phyloP scores from a whole-genome alignment of 768 basidiomycete species.

The Termitomyces eurrhizus region DNA sequence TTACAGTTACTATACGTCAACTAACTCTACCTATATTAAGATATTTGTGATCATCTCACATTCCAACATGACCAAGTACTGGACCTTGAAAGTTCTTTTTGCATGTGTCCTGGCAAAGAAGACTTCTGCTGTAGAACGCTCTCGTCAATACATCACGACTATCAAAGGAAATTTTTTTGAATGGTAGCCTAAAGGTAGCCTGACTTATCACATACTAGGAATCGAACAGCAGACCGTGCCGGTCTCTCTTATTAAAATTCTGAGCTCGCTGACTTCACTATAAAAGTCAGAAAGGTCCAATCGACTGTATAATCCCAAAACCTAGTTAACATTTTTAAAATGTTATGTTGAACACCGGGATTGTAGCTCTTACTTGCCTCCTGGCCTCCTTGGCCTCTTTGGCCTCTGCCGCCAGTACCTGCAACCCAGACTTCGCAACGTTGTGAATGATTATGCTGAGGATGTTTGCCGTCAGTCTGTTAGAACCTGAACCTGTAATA shows the following conservation, averaged over 20 bases:
- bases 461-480: too few relatives aligned
- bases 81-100: too few relatives aligned
- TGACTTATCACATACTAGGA: background rate
- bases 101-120: too few relatives aligned
- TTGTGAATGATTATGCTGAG: too few relatives aligned
- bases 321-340: too few relatives aligned
- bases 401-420: slow-evolving; percentile 14
- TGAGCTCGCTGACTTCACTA: background rate
- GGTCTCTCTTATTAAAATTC: background rate
- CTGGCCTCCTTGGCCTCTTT: background rate
- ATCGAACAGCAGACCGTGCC: background rate
- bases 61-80: too few relatives aligned
- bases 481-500: too few relatives aligned
- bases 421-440: slow-evolving; percentile 5
- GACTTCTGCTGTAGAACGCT: too few relatives aligned
- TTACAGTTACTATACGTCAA: too few relatives aligned
- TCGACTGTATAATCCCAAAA: background rate
- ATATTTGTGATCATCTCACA: too few relatives aligned
- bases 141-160: background rate
- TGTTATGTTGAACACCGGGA: too few relatives aligned
- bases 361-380: background rate
- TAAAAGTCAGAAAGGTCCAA: background rate
- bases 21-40: too few relatives aligned
- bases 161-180: background rate
- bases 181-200: background rate